Conservation (phyloP, 108 stramenopile species). For the Cylindrotheca fusiformis region DNA sequence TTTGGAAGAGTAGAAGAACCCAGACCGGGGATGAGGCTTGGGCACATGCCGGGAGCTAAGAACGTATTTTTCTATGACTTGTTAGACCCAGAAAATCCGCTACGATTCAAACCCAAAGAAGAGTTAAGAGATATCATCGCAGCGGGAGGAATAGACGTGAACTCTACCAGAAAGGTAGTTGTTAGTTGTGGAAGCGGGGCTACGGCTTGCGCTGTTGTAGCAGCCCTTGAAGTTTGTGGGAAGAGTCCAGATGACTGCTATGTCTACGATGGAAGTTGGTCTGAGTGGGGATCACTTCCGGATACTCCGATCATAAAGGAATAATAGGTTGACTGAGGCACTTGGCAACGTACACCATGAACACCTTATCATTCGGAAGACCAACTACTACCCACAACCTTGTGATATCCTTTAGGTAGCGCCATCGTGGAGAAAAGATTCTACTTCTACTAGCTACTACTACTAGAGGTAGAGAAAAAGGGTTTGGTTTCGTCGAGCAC, state of each 20-base stretch:
- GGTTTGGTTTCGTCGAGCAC: too few species aligned
- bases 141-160: constrained; percentile 45
- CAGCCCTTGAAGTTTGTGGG: constrained; percentile 65
- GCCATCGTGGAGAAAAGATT: too few species aligned
- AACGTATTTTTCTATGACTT: constrained; percentile 63
- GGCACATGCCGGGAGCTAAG: constrained; percentile 74
- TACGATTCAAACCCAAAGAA: constrained; percentile 44
- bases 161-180: constrained; percentile 46
- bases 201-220: constrained; percentile 61
- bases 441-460: too few species aligned
- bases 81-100: constrained; percentile 41
- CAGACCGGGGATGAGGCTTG: constrained; percentile 48
- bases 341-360: too few species aligned
- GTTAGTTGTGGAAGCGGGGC: constrained; percentile 74
- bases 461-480: too few species aligned
- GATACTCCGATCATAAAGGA: constrained; percentile 55
- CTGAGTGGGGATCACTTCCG: constrained; percentile 59
- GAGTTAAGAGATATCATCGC: constrained; percentile 46
- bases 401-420: too few species aligned
- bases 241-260: constrained; percentile 42
- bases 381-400: too few species aligned
- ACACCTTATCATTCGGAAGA: too few species aligned
- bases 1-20: constrained; percentile 49
- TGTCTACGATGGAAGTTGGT: constrained; percentile 81
- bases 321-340: too few species aligned